Evolutionary conservation across 805 yeast species (phyloP).

Genomic region (Candida dajiaensis): DNA sequence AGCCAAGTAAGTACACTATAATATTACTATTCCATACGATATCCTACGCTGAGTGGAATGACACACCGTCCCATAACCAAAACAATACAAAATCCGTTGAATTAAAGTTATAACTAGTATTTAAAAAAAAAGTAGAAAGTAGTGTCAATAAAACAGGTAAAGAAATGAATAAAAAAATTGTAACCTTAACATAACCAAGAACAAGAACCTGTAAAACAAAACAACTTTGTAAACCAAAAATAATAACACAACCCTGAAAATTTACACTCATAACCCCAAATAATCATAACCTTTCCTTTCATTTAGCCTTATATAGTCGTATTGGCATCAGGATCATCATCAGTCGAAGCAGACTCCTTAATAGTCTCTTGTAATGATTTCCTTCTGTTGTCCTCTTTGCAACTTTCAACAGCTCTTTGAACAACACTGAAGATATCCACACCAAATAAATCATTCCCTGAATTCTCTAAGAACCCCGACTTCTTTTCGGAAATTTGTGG

Average conservation of each 20-base stretch:
- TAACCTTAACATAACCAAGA: neutral
- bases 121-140: neutral
- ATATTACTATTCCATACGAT: too few species aligned
- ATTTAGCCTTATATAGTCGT: slow-evolving; percentile 1
- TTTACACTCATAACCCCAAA: neutral
- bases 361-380: slow-evolving; percentile 1
- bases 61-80: too few species aligned
- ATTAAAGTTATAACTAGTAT: neutral
- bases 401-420: slow-evolving; percentile 36
- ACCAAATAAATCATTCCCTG: slow-evolving; percentile 42
- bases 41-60: too few species aligned
- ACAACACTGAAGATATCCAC: slow-evolving; percentile 49
- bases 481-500: neutral
- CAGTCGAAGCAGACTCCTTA: slow-evolving; percentile 1
- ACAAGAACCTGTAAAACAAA: neutral
- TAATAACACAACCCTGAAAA: neutral
- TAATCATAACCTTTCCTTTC: neutral
- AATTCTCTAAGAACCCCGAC: slow-evolving; percentile 12
- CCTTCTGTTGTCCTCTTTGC: slow-evolving; percentile 4
- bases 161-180: neutral
- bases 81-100: neutral
- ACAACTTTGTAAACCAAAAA: neutral
- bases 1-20: too few species aligned
- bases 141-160: neutral
- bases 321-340: slow-evolving; percentile 5